Percentiles rank a stretch among this genome's conserved stretches.
phyloP scores from a whole-genome alignment of 371 early-diverging fungal genomes.

The Syncephalastrum monosporum region DNA sequence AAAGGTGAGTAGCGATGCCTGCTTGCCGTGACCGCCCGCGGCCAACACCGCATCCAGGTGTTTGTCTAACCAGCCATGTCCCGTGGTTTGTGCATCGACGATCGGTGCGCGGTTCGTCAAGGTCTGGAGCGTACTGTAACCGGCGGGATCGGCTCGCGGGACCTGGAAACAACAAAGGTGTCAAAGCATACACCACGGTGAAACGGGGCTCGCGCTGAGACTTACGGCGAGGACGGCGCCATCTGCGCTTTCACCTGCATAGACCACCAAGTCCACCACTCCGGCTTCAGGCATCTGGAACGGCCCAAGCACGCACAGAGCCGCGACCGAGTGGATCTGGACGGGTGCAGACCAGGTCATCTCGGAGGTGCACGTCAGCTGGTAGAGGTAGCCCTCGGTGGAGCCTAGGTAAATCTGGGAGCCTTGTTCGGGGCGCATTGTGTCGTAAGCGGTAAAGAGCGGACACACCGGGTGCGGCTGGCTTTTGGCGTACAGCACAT shows the following conservation, averaged over 20 bases:
- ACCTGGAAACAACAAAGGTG: not conserved
- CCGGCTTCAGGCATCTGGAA: constrained; percentile 7
- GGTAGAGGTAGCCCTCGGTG: constrained; percentile 30
- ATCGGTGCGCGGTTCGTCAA: constrained; percentile 38
- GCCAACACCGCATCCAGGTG: constrained; percentile 10
- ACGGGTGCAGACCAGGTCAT: too few relatives aligned
- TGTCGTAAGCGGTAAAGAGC: constrained; percentile 31
- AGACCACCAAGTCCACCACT: constrained; percentile 18
- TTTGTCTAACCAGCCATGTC: constrained; percentile 7
- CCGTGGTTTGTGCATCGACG: constrained; percentile 23
- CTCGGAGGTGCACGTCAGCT: constrained; percentile 10
- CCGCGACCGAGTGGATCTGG: not conserved
- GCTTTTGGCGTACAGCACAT: constrained; percentile 30
- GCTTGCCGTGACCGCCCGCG: constrained; percentile 30
- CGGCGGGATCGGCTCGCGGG: not conserved
- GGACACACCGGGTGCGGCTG: constrained; percentile 14
- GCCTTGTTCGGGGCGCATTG: constrained; percentile 1
- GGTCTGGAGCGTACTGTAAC: constrained; percentile 17
- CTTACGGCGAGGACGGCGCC: constrained; percentile 37
- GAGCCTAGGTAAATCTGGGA: constrained; percentile 28
- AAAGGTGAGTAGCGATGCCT: constrained; percentile 29
- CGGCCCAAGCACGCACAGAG: constrained; percentile 30
- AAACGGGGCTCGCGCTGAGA: not conserved
- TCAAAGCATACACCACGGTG: too few relatives aligned
- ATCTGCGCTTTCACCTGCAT: constrained; percentile 41